Evolutionary conservation across 164 flowering plant species (phyloP), one percentile per base, ranked within the genome.

Genomic region (Magnolia officinalis): DNA sequence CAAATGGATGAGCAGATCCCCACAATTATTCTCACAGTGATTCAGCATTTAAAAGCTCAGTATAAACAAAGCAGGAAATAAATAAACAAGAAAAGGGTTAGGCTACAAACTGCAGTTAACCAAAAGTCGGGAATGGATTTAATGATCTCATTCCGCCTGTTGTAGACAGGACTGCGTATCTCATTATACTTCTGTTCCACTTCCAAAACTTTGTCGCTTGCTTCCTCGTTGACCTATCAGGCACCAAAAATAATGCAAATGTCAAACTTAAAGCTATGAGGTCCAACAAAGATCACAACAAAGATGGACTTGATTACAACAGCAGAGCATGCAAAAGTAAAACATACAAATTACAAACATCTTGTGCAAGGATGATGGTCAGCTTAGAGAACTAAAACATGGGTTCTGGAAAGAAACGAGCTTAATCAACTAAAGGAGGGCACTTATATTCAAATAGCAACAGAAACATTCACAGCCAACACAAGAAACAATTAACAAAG

Each of bases 151-250:
- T 86, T 89, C 72, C 99, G 78, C 82, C 86, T 90, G 63, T 80
- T 87, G 78, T 96, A 96, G 10, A 92, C 89, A 23, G 99, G 98
- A 80, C 82, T 87, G 64, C 97, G 89, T 55, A 88, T 84, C 82
- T 87, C 93, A 78, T 85, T 96, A 69, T 89, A 96, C 86, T 96
- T 89, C 87, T 94, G 96, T 77, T 96, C 98, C 29, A 96, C 87
- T 83, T 90, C 95, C 85, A 96, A 79, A 50, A 96, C 94, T 78
- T 90, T 87, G 71, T 96, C 99, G 82, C 96, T 92, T 20, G 95
- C 97, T 85, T 96, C 91, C 81, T 94, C 99, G 75, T 90, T 96
- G 72, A 94, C 89, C 98, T 96, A 74, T 67, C 63, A 55, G 11
- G 50, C 20, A 67, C 23, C 63, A 52, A 72, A 23, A 23, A 52